A percentile compares a stretch with the other conserved stretches of the same genome.
Conservation (phyloP, 202 grass and related monocot genomes). For the Dendrocalamus latiflorus region DNA sequence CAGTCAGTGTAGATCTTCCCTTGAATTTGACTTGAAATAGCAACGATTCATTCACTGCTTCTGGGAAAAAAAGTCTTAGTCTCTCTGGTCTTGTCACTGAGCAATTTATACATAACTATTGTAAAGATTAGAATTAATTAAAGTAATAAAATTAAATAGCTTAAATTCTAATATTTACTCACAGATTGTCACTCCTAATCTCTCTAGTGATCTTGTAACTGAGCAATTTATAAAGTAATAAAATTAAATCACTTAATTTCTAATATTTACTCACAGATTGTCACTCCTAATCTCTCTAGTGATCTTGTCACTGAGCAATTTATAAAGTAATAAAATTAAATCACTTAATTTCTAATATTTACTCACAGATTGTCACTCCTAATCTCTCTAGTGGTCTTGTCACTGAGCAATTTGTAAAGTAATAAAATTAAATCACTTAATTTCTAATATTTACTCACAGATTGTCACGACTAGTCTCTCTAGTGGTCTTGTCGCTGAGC, state of each 20-base stretch:
- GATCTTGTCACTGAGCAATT: too few relatives aligned
- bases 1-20: not conserved
- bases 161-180: not conserved
- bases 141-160: not conserved
- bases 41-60: not conserved
- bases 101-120: not conserved
- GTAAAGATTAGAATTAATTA: not conserved
- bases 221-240: not conserved
- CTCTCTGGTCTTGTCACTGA: too few relatives aligned
- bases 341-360: too few relatives aligned
- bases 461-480: too few relatives aligned
- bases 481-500: not conserved
- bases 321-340: too few relatives aligned
- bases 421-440: too few relatives aligned
- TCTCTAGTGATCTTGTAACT: not conserved
- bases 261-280: not conserved
- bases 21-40: not conserved
- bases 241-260: not conserved
- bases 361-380: too few relatives aligned
- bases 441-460: too few relatives aligned
- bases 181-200: not conserved
- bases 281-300: too few relatives aligned
- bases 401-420: too few relatives aligned
- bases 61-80: not conserved
- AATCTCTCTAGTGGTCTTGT: too few relatives aligned